Percentiles rank a stretch among this genome's conserved stretches.
phyloP scores from a whole-genome alignment of 257 asterid species.

The Scutellaria baicalensis region DNA sequence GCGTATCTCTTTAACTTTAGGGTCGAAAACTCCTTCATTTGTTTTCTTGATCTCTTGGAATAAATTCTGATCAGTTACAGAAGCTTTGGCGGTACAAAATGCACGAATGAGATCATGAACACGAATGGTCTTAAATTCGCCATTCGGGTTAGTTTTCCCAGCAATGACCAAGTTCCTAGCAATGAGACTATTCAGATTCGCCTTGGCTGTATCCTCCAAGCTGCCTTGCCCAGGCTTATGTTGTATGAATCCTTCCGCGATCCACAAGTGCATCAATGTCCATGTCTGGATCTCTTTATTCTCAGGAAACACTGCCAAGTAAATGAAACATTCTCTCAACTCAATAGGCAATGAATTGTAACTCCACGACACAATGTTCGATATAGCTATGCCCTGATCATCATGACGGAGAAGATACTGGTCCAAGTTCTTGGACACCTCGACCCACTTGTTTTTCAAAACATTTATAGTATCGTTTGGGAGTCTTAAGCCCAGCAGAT shows the following conservation, averaged over 20 bases:
- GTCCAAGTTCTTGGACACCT: neutral
- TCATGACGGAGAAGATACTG: neutral
- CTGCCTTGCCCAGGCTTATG: neutral
- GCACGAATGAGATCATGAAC: conserved; percentile 37
- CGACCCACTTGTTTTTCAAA: conserved; percentile 5
- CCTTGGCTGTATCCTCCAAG: conserved; percentile 34
- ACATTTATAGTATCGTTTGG: neutral
- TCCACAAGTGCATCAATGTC: conserved; percentile 37
- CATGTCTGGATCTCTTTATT: conserved; percentile 27
- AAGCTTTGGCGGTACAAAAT: conserved; percentile 27
- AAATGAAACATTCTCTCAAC: conserved; percentile 41
- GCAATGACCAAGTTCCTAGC: conserved; percentile 36
- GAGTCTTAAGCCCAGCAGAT: neutral
- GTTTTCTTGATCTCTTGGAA: conserved; percentile 28
- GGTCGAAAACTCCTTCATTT: conserved; percentile 1
- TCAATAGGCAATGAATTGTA: conserved; percentile 30
- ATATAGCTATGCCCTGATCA: neutral
- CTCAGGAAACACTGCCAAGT: conserved; percentile 35
- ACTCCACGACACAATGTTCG: conserved; percentile 30
- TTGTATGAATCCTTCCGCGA: conserved; percentile 42
- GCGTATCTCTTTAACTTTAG: conserved; percentile 1
- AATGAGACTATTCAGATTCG: conserved; percentile 28
- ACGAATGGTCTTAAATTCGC: conserved; percentile 38
- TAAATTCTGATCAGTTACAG: conserved; percentile 8
- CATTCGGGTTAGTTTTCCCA: conserved; percentile 18